A percentile compares a stretch with the other conserved stretches of the same genome.
These are phyloP conservation scores for Mesembryanthemum crystallinum DNA, from an alignment of 148 eudicot genomes.

Conservation along the genomic window DNA sequence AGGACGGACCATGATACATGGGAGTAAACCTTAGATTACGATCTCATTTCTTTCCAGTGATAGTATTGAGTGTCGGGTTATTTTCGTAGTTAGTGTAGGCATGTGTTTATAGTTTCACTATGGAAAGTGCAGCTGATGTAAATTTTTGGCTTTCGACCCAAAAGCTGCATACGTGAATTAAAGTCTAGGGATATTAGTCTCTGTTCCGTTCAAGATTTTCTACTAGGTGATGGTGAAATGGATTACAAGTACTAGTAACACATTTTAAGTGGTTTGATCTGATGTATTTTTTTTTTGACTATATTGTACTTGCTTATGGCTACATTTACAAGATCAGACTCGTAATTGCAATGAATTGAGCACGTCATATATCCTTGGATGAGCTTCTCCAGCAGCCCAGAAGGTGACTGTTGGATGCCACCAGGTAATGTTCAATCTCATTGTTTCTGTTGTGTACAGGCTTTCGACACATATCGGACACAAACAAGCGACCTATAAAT, in stretches of 20 bases:
- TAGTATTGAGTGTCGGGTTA: background rate
- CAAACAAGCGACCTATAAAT: too few relatives aligned
- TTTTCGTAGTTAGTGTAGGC: background rate
- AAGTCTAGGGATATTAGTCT: background rate
- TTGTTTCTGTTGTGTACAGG: too few relatives aligned
- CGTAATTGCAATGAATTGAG: too few relatives aligned
- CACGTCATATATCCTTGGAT: too few relatives aligned
- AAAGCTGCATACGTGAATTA: background rate
- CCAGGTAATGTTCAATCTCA: too few relatives aligned
- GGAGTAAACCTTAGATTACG: background rate
- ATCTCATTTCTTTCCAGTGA: background rate
- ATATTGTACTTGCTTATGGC: too few relatives aligned
- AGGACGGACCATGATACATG: background rate
- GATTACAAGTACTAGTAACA: background rate
- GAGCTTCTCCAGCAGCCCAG: too few relatives aligned
- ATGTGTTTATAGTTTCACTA: conserved; percentile 3
- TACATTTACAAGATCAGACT: too few relatives aligned
- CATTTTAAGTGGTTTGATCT: too few relatives aligned
- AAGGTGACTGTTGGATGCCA: too few relatives aligned
- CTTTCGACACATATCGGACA: too few relatives aligned
- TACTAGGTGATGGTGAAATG: background rate
- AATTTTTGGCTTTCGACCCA: conserved; percentile 9
- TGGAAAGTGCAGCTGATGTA: conserved; percentile 25
- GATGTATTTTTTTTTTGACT: too few relatives aligned
- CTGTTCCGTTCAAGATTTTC: background rate